Conservation (phyloP, 2,329 filamentous ascomycete genomes). For the Aspergillus udagawae region DNA sequence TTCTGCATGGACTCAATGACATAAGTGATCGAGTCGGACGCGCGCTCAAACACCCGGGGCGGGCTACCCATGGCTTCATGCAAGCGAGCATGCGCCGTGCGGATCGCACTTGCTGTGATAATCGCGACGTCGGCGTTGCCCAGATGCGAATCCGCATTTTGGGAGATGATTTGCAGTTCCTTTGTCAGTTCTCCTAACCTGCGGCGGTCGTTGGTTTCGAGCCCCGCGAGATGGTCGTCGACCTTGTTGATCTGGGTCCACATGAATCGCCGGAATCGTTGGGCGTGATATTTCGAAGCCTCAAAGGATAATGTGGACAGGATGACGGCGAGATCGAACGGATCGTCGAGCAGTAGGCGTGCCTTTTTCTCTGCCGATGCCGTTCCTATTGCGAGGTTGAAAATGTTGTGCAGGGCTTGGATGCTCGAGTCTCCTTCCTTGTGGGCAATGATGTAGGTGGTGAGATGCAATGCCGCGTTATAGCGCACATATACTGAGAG, state of each 20-base stretch:
- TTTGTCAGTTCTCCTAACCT: conserved; percentile 21
- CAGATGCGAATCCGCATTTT: conserved; percentile 25
- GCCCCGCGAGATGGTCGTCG: conserved; percentile 16
- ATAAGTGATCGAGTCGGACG: conserved; percentile 21
- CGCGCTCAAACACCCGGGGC: conserved; percentile 5
- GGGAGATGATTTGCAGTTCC: conserved; percentile 26
- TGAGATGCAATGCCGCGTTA: conserved; percentile 5
- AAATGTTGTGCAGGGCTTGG: conserved; percentile 4
- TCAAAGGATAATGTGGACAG: conserved; percentile 13
- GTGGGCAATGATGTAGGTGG: conserved; percentile 14
- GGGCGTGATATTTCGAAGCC: conserved; percentile 11
- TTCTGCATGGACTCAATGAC: conserved; percentile 25
- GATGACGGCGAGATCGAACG: conserved; percentile 14
- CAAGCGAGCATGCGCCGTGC: conserved; percentile 14
- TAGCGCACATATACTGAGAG: conserved; percentile 13
- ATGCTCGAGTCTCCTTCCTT: conserved; percentile 9
- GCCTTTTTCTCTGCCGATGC: not conserved
- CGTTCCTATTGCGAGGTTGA: conserved; percentile 7
- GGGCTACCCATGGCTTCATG: conserved; percentile 1
- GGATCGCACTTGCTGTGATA: conserved; percentile 19
- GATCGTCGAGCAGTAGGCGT: conserved; percentile 7
- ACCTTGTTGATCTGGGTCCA: conserved; percentile 18
- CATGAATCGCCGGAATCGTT: conserved; percentile 14
- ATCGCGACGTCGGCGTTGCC: conserved; percentile 26
- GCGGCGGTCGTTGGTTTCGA: conserved; percentile 17